Conservation (phyloP, 2,329 filamentous ascomycete genomes). For the Sporothrix luriei region DNA sequence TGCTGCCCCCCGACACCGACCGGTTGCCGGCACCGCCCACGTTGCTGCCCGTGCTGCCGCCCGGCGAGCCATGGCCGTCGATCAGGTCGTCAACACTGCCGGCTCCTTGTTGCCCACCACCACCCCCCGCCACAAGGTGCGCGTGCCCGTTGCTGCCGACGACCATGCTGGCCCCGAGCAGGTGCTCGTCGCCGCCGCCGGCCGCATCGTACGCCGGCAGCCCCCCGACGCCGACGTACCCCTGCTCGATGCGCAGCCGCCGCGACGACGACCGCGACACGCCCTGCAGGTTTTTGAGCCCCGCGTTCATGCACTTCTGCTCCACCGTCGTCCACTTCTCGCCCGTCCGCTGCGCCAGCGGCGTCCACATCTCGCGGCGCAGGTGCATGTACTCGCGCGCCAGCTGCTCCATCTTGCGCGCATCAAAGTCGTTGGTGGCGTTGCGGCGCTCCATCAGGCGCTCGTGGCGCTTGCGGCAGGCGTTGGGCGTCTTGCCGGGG, state of each 20-base stretch:
- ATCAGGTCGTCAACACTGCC: constrained; percentile 59
- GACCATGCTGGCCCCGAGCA: constrained; percentile 5
- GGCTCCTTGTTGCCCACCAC: too few relatives aligned
- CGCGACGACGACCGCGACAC: constrained; percentile 66
- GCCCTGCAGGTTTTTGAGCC: constrained; percentile 77
- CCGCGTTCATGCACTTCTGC: constrained; percentile 78
- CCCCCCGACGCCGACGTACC: constrained; percentile 54
- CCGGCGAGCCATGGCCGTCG: constrained; percentile 45
- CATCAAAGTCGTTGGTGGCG: constrained; percentile 73
- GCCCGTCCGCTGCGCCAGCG: constrained; percentile 71
- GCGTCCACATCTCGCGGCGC: constrained; percentile 79
- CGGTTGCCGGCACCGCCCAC: constrained; percentile 40
- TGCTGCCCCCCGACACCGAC: constrained; percentile 41
- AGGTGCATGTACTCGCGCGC: constrained; percentile 78
- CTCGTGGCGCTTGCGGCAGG: constrained; percentile 87
- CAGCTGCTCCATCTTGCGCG: constrained; percentile 70
- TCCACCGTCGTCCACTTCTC: constrained; percentile 78
- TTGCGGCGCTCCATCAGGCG: constrained; percentile 75
- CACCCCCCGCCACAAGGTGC: constrained; percentile 55
- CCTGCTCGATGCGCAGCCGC: constrained; percentile 62
- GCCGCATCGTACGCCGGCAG: constrained; percentile 64
- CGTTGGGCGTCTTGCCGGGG: constrained; percentile 75
- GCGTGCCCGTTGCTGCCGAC: constrained; percentile 53
- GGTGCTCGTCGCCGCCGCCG: constrained; percentile 55
- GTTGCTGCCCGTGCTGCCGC: constrained; percentile 41